Evolutionary conservation across 2,329 filamentous ascomycete genomes (phyloP).

Genomic region (Chlorencoelia australis): DNA sequence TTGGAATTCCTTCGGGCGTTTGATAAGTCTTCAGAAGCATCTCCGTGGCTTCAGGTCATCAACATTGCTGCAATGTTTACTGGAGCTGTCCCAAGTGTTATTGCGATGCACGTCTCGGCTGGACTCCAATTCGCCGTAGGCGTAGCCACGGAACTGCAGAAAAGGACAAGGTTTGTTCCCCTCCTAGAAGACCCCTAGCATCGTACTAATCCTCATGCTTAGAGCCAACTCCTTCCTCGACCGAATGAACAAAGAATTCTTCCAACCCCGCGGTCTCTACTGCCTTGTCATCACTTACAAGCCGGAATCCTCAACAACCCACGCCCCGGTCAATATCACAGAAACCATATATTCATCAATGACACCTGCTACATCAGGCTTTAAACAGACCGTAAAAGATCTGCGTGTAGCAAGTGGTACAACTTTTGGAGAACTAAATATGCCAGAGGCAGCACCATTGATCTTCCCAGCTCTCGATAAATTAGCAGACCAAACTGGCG

Average conservation of each 20-base stretch:
- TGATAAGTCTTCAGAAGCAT: conserved; percentile 33
- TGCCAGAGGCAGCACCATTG: conserved; percentile 31
- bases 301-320: conserved; percentile 26
- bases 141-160: conserved; percentile 30
- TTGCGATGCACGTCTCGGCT: conserved; percentile 34
- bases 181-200: not conserved
- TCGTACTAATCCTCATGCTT: conserved; percentile 5
- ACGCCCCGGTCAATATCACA: conserved; percentile 27
- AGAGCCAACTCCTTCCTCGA: conserved; percentile 42
- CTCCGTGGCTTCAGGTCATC: conserved; percentile 31
- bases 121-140: conserved; percentile 34
- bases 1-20: conserved; percentile 38
- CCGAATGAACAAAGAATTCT: conserved; percentile 44
- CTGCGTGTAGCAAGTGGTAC: conserved; percentile 28
- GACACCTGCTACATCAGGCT: conserved; percentile 16
- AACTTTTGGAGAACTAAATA: conserved; percentile 29
- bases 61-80: conserved; percentile 32
- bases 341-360: conserved; percentile 29
- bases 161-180: conserved; percentile 13
- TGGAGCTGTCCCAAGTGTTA: conserved; percentile 29
- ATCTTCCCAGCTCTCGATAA: conserved; percentile 31
- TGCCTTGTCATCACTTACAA: conserved; percentile 45
- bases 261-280: conserved; percentile 45
- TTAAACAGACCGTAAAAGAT: conserved; percentile 24
- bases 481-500: conserved; percentile 15